phyloP scores from a whole-genome alignment of 2,329 filamentous ascomycete species.

The Cryphonectria nitschkei region DNA sequence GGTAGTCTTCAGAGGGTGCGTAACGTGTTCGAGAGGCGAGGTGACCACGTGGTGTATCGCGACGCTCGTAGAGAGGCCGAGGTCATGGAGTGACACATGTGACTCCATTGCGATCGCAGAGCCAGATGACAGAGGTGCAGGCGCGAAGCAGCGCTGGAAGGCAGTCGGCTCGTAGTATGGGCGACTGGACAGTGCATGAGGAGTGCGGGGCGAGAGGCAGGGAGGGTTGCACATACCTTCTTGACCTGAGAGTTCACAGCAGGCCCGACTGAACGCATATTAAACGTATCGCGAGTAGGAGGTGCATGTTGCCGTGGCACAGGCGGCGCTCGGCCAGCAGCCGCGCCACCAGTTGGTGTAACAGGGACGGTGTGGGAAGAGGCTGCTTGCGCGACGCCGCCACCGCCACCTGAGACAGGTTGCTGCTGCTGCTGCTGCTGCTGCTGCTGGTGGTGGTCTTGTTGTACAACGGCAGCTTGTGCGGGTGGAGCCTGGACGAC shows the following conservation, averaged over 20 bases:
- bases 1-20: not conserved
- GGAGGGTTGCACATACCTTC: conserved; percentile 56
- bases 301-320: conserved; percentile 30
- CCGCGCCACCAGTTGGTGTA: conserved; percentile 18
- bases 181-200: not conserved
- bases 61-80: not conserved
- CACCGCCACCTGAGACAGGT: conserved; percentile 16
- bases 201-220: not conserved
- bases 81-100: conserved; percentile 16
- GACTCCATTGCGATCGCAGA: conserved; percentile 16
- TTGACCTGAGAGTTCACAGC: conserved; percentile 68
- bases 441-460: not conserved
- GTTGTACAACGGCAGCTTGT: conserved; percentile 3
- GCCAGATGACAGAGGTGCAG: not conserved
- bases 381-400: conserved; percentile 18
- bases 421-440: not conserved
- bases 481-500: not conserved
- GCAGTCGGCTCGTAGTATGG: not conserved
- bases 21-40: conserved; percentile 4
- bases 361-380: conserved; percentile 23
- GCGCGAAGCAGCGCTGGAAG: not conserved
- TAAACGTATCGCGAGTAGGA: conserved; percentile 56
- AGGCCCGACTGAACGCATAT: conserved; percentile 68
- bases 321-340: conserved; percentile 26
- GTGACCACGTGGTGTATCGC: not conserved